These are phyloP conservation scores for Kandelia obovata DNA, from an alignment of 345 rosid species.

Conservation along the genomic window DNA sequence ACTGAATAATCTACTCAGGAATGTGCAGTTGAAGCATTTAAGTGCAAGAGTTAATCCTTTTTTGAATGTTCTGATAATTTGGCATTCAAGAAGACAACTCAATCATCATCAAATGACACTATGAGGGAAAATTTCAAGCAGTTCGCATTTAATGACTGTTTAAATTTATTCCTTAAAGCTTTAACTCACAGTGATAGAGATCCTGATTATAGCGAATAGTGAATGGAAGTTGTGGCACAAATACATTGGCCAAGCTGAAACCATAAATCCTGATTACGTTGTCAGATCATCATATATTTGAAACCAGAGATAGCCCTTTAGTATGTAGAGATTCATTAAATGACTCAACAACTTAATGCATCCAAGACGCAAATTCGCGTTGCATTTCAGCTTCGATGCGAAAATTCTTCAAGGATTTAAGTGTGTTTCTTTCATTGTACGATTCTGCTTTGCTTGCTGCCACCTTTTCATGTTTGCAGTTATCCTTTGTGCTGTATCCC, in stretches of 20 bases:
- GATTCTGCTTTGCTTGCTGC: too few relatives aligned
- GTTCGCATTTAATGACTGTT: background rate
- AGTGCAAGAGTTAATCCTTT: background rate
- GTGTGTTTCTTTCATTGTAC: background rate
- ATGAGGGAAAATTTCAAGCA: background rate
- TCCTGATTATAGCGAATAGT: slow-evolving; percentile 11
- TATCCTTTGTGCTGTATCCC: too few relatives aligned
- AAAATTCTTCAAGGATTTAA: slow-evolving; percentile 1
- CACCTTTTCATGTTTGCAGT: too few relatives aligned
- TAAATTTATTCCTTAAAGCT: slow-evolving; percentile 1
- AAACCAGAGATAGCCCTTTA: too few relatives aligned
- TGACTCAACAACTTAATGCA: too few relatives aligned
- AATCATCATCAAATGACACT: slow-evolving; percentile 5
- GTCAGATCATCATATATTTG: slow-evolving; percentile 6
- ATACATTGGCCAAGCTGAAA: slow-evolving; percentile 8
- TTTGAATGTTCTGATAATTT: background rate
- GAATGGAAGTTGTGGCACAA: slow-evolving; percentile 13
- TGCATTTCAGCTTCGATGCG: background rate
- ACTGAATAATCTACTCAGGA: too few relatives aligned
- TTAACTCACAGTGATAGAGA: slow-evolving; percentile 12
- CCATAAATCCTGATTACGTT: slow-evolving; percentile 22
- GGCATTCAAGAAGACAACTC: slow-evolving; percentile 6
- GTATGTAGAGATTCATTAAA: too few relatives aligned
- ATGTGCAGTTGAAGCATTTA: too few relatives aligned
- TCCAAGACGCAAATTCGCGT: too few relatives aligned